Conservation (phyloP, 257 asterid species). For the Solanum pinnatisectum region DNA sequence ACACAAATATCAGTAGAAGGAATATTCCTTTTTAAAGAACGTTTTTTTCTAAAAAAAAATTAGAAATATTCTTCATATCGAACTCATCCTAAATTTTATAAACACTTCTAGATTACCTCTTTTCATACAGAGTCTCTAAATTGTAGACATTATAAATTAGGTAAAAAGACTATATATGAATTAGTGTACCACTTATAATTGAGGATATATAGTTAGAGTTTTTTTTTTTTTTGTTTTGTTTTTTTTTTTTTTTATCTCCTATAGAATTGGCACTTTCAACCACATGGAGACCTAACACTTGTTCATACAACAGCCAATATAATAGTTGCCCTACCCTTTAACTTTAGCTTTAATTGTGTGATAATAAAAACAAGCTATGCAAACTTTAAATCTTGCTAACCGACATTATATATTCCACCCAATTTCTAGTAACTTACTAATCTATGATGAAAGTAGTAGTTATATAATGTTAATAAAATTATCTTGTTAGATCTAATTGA, state of each 20-base stretch:
- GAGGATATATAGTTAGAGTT: neutral
- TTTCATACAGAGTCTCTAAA: neutral
- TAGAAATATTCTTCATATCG: too few species aligned
- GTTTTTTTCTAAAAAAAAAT: too few species aligned
- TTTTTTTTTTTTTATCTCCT: too few species aligned
- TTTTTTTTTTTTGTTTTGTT: too few species aligned
- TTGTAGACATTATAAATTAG: neutral
- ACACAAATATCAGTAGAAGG: too few species aligned
- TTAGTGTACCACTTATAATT: neutral
- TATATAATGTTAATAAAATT: neutral
- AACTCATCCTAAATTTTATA: neutral
- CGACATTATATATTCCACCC: neutral
- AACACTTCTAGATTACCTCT: neutral
- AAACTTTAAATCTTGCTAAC: neutral
- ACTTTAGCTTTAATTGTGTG: neutral
- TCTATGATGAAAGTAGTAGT: neutral
- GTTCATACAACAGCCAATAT: neutral
- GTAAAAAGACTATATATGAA: neutral
- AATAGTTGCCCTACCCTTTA: neutral
- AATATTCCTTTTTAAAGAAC: too few species aligned
- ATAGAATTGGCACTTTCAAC: constrained; percentile 9
- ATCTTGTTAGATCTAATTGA: neutral
- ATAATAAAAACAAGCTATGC: neutral
- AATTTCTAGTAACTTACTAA: neutral
- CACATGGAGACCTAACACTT: neutral